Percentiles rank a stretch among this genome's conserved stretches.
Conservation (phyloP, 768 basidiomycete species). For the Mycena sanguinolenta region DNA sequence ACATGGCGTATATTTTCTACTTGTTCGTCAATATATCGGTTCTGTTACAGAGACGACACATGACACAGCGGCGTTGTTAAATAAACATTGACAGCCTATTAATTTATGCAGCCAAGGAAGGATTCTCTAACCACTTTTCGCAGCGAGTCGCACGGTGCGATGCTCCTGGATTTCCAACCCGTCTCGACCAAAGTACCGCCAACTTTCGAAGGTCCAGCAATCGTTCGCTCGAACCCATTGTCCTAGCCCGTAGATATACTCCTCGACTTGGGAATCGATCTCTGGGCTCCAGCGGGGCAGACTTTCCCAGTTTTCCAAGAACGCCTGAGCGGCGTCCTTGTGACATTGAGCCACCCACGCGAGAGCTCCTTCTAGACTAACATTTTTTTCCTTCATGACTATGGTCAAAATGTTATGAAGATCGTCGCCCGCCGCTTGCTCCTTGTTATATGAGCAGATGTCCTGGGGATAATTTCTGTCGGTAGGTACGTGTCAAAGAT, state of each 20-base stretch:
- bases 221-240: conserved; percentile 18
- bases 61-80: too few relatives aligned
- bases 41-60: too few relatives aligned
- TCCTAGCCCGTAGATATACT: conserved; percentile 34
- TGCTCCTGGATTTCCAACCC: conserved; percentile 12
- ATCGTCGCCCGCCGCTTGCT: conserved; percentile 36
- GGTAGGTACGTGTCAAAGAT: not conserved
- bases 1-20: too few relatives aligned
- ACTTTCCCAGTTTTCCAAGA: conserved; percentile 15
- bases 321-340: conserved; percentile 14
- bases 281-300: conserved; percentile 36
- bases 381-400: conserved; percentile 36
- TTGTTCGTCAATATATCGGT: too few relatives aligned
- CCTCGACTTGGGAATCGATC: conserved; percentile 27
- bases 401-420: conserved; percentile 41
- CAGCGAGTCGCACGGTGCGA: too few relatives aligned
- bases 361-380: conserved; percentile 35
- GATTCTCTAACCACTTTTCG: too few relatives aligned
- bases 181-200: conserved; percentile 8
- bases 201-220: conserved; percentile 18
- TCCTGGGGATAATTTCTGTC: conserved; percentile 30
- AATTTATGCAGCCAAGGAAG: too few relatives aligned
- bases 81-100: too few relatives aligned
- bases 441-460: conserved; percentile 40
- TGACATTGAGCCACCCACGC: conserved; percentile 33